Evolutionary conservation across 495 filamentous ascomycete genomes (phyloP), one percentile per base, ranked within the genome.

Genomic region (Podospora pseudocomata): DNA sequence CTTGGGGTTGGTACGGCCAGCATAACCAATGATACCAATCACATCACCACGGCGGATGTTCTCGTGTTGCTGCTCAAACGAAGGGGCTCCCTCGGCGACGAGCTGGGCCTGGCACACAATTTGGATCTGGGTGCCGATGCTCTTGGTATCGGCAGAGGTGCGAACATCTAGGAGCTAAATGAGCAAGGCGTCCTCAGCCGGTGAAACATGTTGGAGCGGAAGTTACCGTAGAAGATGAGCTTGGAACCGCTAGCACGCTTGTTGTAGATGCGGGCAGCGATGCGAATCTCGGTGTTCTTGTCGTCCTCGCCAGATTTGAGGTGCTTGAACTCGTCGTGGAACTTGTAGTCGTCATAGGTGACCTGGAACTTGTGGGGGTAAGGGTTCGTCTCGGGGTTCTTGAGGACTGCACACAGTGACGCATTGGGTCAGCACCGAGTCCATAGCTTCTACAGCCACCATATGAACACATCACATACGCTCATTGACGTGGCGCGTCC

Each of bases 341-440:
- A 94, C 59, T 93, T 86, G 68, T 85, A 80, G 64, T 97, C 82
- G 71, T 93, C 90, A 71, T 89, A 90, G 72, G 88, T 92, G 77
- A 91, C 88, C 58, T 93, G 83, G 86, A 97, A 98, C 85, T 98
- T 98, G 88, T 99, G 95, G 11, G 95, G 96, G 79, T 97, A 97
- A 19, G 95, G 93, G 78, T 96, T 90, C 23, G 92, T 92, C 53
- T 88, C 80, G 81, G 93, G 89, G 77, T 86, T 89, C 77, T 90
- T 84, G 76, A 89, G 89, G 66, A 97, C 74, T 76, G 20, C 34
- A 32, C 15, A 19, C 34, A 11, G 30, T 27, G 54, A 9, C n/a
- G n/a, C 56, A n/a, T 20, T 9, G 32, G 49, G 63, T 64, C 63
- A 64, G 63, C 20, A 54, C 4, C 0, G 20, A 13, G 32, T 23